Percentiles rank a stretch among this genome's conserved stretches.
phyloP scores from a whole-genome alignment of 139 green algal species.

The Marvania coccoides region DNA sequence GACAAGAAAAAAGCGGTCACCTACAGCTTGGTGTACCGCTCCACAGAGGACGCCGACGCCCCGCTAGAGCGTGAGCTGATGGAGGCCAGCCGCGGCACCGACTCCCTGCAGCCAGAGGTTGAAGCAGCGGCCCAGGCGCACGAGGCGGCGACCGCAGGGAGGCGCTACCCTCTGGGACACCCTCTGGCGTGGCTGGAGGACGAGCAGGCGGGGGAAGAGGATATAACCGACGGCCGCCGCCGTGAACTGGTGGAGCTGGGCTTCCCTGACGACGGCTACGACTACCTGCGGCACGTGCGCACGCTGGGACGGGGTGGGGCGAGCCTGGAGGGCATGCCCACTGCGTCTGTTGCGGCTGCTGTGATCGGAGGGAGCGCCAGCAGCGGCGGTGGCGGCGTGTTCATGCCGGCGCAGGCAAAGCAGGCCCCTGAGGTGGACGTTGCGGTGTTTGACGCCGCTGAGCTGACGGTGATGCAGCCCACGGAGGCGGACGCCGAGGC shows the following conservation, averaged over 20 bases:
- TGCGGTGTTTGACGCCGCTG: constrained; percentile 29
- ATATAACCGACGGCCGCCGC: constrained; percentile 39
- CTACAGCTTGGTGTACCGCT: constrained; percentile 61
- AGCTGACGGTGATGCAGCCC: constrained; percentile 26
- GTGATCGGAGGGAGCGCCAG: background rate
- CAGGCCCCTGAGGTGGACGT: constrained; percentile 30
- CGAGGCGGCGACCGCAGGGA: background rate
- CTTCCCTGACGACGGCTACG: constrained; percentile 94
- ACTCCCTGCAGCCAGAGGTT: constrained; percentile 14
- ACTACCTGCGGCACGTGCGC: constrained; percentile 85
- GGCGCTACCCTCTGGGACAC: constrained; percentile 25
- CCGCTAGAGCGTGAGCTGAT: constrained; percentile 27
- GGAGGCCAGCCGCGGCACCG: constrained; percentile 17
- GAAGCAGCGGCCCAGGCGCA: constrained; percentile 12
- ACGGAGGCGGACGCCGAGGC: constrained; percentile 28
- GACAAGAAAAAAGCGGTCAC: constrained; percentile 73
- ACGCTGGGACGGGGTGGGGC: constrained; percentile 24
- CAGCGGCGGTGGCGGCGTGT: constrained; percentile 4
- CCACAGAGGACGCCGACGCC: constrained; percentile 26
- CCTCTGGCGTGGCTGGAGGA: constrained; percentile 43
- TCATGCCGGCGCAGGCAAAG: constrained; percentile 16
- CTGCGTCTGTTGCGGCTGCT: background rate
- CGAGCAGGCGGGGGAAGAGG: background rate
- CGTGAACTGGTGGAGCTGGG: constrained; percentile 69
- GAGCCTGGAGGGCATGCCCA: constrained; percentile 9